Base-by-base conservation (phyloP, 1,139 yeast genomes). In the Dujonia santamariae region DNA sequence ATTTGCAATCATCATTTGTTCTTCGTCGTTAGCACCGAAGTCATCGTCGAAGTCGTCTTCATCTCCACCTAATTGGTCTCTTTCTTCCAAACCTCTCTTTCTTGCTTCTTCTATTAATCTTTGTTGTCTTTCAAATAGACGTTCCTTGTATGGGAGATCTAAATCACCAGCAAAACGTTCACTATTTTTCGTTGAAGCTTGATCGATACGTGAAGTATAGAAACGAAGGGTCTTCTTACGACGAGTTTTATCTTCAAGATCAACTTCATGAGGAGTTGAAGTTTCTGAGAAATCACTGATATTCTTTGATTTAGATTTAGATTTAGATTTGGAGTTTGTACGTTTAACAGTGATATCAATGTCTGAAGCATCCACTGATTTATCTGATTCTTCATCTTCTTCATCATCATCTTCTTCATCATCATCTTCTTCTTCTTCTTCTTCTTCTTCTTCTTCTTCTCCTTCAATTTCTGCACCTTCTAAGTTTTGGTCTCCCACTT, bases 201-300 rank as follows among this genome's bases (percentile, higher is more conserved):
- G 90, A 57, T 88, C 97, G 59, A 92, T 90, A 63, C 90, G 92
- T 41, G 97, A 85, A 1, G 98, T 92, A 71, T 92, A 92, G 79
- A 92, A 94, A 47, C 97, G 80, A 49, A 92, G 76, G 1, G 95
- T 77, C 58, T 79, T 81, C 67, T 85, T 86, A 51, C 95, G 81
- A 28, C 80, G 78, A 38, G 73, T 75, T 57, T 92, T 88, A 36
- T 90, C 98, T 54, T 87, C 95, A 42, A 76, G 72, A 56, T 92
- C 97, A 32, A 87, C 80, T 21, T 59, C 69, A 22, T 82, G 92
- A 34, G 83, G 86, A 28, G 77, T 65, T 13, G 74, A 74, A 26
- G 78, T 66, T 54, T 85, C 95, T 11, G 76, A 67, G 50, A 67
- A 81, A 54, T 85, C 94, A 3, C 46, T 50, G 3, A 48, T 40